Evolutionary conservation across 192 early-diverging fungal genomes (phyloP).

Genomic region (Umbelopsis vinacea): DNA sequence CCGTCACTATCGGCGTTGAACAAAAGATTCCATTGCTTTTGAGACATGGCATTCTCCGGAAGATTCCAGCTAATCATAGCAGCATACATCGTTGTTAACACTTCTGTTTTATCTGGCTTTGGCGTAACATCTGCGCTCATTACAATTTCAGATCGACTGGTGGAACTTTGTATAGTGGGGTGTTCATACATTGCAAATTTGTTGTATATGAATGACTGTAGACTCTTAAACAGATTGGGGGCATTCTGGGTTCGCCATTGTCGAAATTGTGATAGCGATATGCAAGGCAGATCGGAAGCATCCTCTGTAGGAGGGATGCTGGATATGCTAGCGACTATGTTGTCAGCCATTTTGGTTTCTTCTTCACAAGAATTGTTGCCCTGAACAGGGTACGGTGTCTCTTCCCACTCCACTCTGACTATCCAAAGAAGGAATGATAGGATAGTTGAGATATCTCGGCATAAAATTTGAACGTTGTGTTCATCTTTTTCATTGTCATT

Average conservation of each 20-base stretch:
- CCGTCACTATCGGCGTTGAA: constrained; percentile 56
- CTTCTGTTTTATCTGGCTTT: constrained; percentile 23
- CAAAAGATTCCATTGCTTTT: constrained; percentile 43
- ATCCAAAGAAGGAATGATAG: constrained; percentile 35
- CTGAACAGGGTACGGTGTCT: neutral
- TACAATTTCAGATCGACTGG: constrained; percentile 1
- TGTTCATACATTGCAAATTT: constrained; percentile 49
- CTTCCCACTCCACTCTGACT: constrained; percentile 5
- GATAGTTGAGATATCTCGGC: constrained; percentile 23
- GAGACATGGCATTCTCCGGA: constrained; percentile 30
- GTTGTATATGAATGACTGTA: constrained; percentile 50
- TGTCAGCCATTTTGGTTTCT: neutral
- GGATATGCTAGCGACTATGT: constrained; percentile 1
- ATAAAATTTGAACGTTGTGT: constrained; percentile 6
- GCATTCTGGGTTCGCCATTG: constrained; percentile 39
- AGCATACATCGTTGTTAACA: constrained; percentile 43
- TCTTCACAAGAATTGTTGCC: neutral
- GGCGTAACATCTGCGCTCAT: constrained; percentile 27
- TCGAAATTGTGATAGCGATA: constrained; percentile 19
- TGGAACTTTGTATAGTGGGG: neutral
- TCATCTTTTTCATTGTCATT: neutral
- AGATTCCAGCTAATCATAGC: constrained; percentile 52
- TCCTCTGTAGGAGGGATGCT: neutral
- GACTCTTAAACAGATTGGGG: constrained; percentile 47
- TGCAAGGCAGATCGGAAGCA: neutral